Conservation (phyloP, 202 grass and related monocot species). For the Carex arenaria region DNA sequence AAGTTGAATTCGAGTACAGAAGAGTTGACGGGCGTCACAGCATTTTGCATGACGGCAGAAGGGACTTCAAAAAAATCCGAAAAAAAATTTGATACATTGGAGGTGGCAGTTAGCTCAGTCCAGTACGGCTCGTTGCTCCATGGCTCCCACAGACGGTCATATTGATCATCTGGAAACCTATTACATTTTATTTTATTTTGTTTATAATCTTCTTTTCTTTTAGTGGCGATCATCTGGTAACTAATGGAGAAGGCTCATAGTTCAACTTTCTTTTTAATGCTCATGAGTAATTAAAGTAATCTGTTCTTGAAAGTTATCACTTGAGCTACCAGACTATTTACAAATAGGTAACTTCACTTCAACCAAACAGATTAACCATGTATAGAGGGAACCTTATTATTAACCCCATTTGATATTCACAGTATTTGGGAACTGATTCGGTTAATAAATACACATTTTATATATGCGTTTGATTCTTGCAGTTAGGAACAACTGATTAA, state of each 20-base stretch:
- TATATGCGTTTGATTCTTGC: neutral
- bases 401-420: neutral
- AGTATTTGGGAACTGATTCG: neutral
- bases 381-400: too few relatives aligned
- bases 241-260: neutral
- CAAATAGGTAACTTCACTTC: neutral
- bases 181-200: neutral
- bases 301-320: neutral
- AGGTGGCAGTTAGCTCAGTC: slow-evolving; percentile 23
- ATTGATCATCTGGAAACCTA: slow-evolving; percentile 52
- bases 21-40: slow-evolving; percentile 19
- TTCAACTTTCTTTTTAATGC: neutral
- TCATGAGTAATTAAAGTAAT: too few relatives aligned
- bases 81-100: neutral
- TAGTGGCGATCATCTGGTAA: neutral
- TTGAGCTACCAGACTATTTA: neutral
- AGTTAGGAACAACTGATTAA: neutral
- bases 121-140: neutral
- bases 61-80: neutral
- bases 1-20: slow-evolving; percentile 22
- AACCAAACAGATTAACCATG: neutral
- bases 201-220: neutral
- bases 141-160: neutral
- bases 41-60: slow-evolving; percentile 44
- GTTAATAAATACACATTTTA: neutral